These are phyloP conservation scores for Gastrolobium bilobum DNA, from an alignment of 306 rosid species.

Conservation along the genomic window DNA sequence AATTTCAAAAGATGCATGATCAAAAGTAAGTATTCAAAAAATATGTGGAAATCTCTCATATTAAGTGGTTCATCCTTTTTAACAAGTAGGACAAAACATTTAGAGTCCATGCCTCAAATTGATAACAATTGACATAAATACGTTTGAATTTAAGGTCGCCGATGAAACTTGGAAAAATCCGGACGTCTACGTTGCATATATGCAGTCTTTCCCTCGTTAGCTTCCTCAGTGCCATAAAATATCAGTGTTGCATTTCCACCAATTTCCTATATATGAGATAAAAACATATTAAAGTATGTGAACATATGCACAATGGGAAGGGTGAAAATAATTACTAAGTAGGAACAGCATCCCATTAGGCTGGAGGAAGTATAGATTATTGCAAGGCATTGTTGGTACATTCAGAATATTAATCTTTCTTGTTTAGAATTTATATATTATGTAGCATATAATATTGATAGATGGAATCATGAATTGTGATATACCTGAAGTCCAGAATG, in stretches of 20 bases:
- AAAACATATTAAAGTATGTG: background rate
- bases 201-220: constrained; percentile 77
- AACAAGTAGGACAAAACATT: background rate
- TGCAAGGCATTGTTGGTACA: constrained; percentile 31
- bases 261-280: constrained; percentile 61
- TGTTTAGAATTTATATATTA: constrained; percentile 16
- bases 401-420: background rate
- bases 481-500: constrained; percentile 93
- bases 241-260: constrained; percentile 85
- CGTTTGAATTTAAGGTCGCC: constrained; percentile 63
- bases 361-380: constrained; percentile 4
- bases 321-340: background rate
- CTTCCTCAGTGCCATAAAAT: constrained; percentile 85
- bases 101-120: constrained; percentile 27
- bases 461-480: constrained; percentile 22
- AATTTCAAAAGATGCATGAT: background rate
- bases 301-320: background rate
- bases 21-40: background rate
- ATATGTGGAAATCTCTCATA: background rate
- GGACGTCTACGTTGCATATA: constrained; percentile 75
- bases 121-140: constrained; percentile 16
- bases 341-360: background rate
- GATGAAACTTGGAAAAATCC: constrained; percentile 75
- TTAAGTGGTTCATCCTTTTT: background rate
- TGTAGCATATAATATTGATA: background rate